Evolutionary conservation across 345 rosid species (phyloP), one percentile per base, ranked within the genome.

Genomic region (Hevea brasiliensis): DNA sequence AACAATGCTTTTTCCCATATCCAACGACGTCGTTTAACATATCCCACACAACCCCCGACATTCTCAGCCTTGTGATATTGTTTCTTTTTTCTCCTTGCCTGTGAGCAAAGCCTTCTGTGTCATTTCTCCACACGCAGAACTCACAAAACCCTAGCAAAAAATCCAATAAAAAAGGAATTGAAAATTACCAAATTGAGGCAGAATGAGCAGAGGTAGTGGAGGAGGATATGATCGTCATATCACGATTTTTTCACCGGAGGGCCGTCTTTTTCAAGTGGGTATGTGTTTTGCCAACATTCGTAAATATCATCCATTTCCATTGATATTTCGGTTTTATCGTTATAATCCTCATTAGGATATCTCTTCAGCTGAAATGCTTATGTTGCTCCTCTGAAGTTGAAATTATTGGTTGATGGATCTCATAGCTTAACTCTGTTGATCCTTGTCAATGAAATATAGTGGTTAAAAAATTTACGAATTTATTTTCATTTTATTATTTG

Each of bases 211-310:
- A 84, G 94, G 97, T 82, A 91, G 94, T 48, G 92, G 97, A 72
- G 91, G 84, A 4, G 97, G 94, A 11, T 91, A 91, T 80, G 97
- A 91, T 88, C 91, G 97, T 11, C 97, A 89, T 75, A 91, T 91
- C 75, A 89, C 94, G 17, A 89, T 91, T 75, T 91, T 91, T 84
- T 91, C 97, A 0, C 97, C 94, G 9, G 94, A 91, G 74, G 92
- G 97, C 65, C 97, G 94, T 70, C 97, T 89, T 75, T 91, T 89
- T 77, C 97, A 91, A 88, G 94, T 91, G 8, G 92, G 93, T 89
- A 48, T 24, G 85, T 18, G 3, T 8, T 51, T 29, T 66, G 15
- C 4, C 15, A 18, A 35, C 5, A 17, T 61, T 61, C 4, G 7
- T 14, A 10, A 10, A 24, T 58, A 24, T 26, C 6, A 58, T 58